Evolutionary conservation across 345 rosid genomes (phyloP).

Genomic region (Citrus reticulata): DNA sequence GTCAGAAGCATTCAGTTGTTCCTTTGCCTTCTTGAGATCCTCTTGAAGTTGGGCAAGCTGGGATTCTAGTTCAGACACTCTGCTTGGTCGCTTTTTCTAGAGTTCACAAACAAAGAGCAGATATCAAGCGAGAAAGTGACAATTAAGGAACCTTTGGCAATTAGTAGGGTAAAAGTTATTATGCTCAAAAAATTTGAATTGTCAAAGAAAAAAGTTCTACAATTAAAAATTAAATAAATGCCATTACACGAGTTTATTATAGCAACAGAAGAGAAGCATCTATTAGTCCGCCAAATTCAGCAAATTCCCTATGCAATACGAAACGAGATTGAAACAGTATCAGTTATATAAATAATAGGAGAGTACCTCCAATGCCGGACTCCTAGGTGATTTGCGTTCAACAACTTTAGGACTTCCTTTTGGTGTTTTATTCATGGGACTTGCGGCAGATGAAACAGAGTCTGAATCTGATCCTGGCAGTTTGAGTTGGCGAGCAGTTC

Average conservation of each 20-base stretch:
- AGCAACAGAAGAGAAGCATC: not conserved
- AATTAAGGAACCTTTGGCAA: constrained; percentile 4
- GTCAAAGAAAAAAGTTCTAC: not conserved
- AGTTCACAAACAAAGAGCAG: constrained; percentile 19
- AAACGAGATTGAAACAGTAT: not conserved
- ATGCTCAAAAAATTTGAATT: constrained; percentile 5
- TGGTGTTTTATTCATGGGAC: constrained; percentile 43
- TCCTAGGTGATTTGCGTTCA: constrained; percentile 71
- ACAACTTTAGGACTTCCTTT: constrained; percentile 74
- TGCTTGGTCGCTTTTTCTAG: constrained; percentile 59
- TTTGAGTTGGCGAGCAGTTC: constrained; percentile 66
- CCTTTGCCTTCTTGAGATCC: constrained; percentile 76
- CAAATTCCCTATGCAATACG: not conserved
- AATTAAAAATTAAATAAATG: not conserved
- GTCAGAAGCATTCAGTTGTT: constrained; percentile 68
- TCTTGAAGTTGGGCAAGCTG: constrained; percentile 77
- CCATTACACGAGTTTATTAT: not conserved
- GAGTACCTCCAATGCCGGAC: constrained; percentile 71
- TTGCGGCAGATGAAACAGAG: constrained; percentile 45
- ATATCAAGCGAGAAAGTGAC: constrained; percentile 7
- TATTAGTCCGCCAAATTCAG: not conserved
- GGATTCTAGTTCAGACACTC: constrained; percentile 55
- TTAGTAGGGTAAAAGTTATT: not conserved
- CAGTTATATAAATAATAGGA: not conserved
- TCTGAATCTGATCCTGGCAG: constrained; percentile 46